A percentile compares a stretch with the other conserved stretches of the same genome.
Evolutionary conservation across 495 filamentous ascomycete genomes (phyloP).

Genomic region (Pseudotulostoma volvatum): DNA sequence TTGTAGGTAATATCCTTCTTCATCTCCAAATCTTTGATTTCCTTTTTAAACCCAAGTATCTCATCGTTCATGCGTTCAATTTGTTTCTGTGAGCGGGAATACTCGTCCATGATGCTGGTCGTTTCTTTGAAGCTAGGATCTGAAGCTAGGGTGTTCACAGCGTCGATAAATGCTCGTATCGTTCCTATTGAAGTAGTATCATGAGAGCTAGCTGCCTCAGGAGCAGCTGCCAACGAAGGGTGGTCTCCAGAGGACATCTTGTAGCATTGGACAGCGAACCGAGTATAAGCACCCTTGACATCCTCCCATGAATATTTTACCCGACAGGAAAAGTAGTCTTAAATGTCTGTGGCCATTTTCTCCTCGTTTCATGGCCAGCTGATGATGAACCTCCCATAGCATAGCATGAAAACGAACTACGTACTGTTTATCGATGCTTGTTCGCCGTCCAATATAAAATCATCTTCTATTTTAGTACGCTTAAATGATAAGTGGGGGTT

Average conservation of each 20-base stretch:
- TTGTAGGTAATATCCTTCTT: conserved; percentile 5
- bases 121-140: conserved; percentile 1
- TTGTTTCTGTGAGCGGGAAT: conserved; percentile 1
- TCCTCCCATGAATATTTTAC: too few relatives aligned
- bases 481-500: background rate
- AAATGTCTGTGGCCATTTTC: too few relatives aligned
- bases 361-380: too few relatives aligned
- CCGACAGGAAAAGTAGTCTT: too few relatives aligned
- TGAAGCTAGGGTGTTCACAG: background rate
- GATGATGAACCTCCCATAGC: too few relatives aligned
- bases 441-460: background rate
- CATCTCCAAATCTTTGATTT: conserved; percentile 4
- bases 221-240: too few relatives aligned
- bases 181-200: background rate
- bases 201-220: too few relatives aligned
- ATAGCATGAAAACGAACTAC: too few relatives aligned
- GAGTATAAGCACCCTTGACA: too few relatives aligned
- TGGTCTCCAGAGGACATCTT: background rate
- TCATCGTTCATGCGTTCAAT: conserved; percentile 5
- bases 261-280: too few relatives aligned
- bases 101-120: conserved; percentile 1
- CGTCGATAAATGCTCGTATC: background rate
- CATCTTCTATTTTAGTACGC: background rate
- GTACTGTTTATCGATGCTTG: too few relatives aligned
- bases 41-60: conserved; percentile 4